Base-by-base conservation (phyloP, 1,139 yeast genomes). In the Protomyces inouyei region DNA sequence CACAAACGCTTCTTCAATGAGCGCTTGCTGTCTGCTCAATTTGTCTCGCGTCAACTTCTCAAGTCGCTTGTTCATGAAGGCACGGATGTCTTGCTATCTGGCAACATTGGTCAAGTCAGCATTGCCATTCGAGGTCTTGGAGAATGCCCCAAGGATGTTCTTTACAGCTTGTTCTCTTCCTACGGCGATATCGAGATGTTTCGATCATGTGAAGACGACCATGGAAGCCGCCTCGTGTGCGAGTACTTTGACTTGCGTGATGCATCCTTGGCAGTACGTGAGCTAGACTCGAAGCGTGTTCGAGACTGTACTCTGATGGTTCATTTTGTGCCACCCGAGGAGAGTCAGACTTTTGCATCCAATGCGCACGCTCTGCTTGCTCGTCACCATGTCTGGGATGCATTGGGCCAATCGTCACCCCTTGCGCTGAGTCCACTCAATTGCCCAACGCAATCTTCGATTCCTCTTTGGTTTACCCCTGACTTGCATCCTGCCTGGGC, bases 181-280 rank as follows among this genome's bases (percentile, higher is more conserved):
- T 73, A 70, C 67, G 77, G 78, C 1, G 67, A 69, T 18, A 66
- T 73, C 14, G 69, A 71, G 46, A 57, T 67, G 12, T 69, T 74
- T 16, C 64, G 57, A 46, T 67, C 68, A 2, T 61, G 57, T 23
- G 55, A 68, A 10, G 54, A 60, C 8, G 64, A 65, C 12, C 54
- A 63, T 28, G 63, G 67, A 10, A 60, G 66, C 16, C 66, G 69
- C 36, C 73, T 72, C 55, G 63, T 70, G 36, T 76, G 79, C 61
- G 75, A 74, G n/a, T 78, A 70, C 67, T 76, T 68, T 65, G 79
- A 78, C 64, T 68, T 76, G 40, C 71, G 79, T 45, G 71, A 74
- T 21, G 73, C 79, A 0, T 72, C 72, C 45, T 67, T 71, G 21
- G 72, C 75, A 0, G 69, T 70, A 2, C 65, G 66, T 1, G 61